These are phyloP conservation scores for Diaporthe vaccinii DNA, from an alignment of 2,329 filamentous ascomycete species.

Conservation along the genomic window DNA sequence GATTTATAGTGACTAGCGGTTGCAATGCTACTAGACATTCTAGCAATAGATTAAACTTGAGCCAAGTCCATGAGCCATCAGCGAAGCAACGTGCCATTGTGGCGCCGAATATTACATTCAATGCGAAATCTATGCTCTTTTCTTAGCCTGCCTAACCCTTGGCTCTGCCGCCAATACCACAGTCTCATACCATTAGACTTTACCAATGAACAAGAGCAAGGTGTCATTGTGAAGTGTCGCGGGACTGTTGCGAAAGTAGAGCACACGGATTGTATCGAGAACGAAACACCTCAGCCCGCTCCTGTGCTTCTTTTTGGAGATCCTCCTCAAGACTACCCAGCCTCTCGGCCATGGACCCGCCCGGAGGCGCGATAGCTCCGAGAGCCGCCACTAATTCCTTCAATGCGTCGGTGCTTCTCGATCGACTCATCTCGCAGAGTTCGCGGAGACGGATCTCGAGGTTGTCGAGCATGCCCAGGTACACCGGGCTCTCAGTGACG, in stretches of 20 bases:
- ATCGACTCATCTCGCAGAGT: constrained; percentile 5
- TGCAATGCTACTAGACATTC: too few species aligned
- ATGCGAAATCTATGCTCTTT: neutral
- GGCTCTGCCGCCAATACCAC: too few species aligned
- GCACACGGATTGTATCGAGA: neutral
- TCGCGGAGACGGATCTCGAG: neutral
- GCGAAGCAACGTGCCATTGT: too few species aligned
- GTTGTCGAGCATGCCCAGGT: constrained; percentile 6
- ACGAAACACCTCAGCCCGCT: neutral
- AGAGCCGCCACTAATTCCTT: neutral
- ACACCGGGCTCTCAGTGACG: neutral
- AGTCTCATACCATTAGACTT: neutral
- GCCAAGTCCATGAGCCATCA: too few species aligned
- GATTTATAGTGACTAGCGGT: too few species aligned
- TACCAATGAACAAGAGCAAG: neutral
- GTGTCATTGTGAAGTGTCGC: neutral
- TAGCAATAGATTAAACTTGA: too few species aligned
- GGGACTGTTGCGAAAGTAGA: neutral
- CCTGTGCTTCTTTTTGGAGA: neutral
- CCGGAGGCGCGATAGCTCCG: neutral
- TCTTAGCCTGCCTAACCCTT: neutral
- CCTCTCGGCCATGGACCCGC: neutral
- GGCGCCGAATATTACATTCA: too few species aligned
- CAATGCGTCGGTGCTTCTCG: neutral
- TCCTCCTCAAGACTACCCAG: neutral